Conservation (phyloP, 2,329 filamentous ascomycete genomes). For the Coniochaeta sp. region DNA sequence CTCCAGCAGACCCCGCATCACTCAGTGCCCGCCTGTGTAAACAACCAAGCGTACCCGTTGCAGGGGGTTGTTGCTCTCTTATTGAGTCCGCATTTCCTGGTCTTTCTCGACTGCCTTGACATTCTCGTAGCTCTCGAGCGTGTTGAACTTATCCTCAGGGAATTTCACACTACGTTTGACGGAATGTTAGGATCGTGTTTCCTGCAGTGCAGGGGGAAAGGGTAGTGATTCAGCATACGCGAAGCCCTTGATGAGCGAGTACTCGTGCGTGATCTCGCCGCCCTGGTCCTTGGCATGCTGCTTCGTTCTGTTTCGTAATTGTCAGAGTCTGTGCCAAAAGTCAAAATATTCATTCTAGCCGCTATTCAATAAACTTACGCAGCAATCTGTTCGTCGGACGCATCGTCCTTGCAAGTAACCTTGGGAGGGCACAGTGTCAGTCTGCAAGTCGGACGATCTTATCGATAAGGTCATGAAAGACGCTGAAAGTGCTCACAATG, state of each 20-base stretch:
- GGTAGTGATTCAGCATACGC: slow-evolving; percentile 54
- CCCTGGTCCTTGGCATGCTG: slow-evolving; percentile 66
- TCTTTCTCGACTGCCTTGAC: slow-evolving; percentile 72
- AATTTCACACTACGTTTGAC: slow-evolving; percentile 59
- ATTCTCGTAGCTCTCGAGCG: slow-evolving; percentile 62
- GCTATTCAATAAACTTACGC: slow-evolving; percentile 38
- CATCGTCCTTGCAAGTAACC: slow-evolving; percentile 73
- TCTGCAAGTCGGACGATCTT: background rate
- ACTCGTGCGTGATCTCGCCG: slow-evolving; percentile 78
- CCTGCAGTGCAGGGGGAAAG: background rate
- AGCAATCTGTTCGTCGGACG: slow-evolving; percentile 58
- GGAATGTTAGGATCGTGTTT: background rate
- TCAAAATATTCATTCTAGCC: too few species aligned
- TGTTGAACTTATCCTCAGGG: slow-evolving; percentile 56
- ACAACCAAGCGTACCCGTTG: background rate
- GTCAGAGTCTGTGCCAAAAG: background rate
- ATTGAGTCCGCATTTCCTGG: slow-evolving; percentile 64
- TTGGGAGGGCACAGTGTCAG: slow-evolving; percentile 25
- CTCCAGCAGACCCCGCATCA: background rate
- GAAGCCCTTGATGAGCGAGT: slow-evolving; percentile 85
- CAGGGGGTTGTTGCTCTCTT: slow-evolving; percentile 21
- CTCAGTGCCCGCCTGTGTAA: background rate
- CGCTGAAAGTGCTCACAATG: slow-evolving; percentile 34
- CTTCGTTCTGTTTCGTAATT: slow-evolving; percentile 57
- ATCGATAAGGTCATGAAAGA: background rate